Percentiles rank a stretch among this genome's conserved stretches.
phyloP scores from a whole-genome alignment of 106 monocot species.

The Hemerocallis citrina region DNA sequence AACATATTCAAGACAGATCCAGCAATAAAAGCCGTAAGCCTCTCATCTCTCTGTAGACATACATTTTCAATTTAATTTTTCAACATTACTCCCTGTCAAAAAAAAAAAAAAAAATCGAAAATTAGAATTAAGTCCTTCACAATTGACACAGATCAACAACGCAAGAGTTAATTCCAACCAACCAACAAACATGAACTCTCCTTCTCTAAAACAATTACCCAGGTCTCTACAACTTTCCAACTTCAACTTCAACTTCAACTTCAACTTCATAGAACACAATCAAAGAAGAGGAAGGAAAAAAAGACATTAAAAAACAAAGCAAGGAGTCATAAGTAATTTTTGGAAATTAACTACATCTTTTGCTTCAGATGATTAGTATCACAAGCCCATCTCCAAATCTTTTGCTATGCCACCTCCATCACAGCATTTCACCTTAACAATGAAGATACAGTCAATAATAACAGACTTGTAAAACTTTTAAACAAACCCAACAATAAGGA shows the following conservation, averaged over 20 bases:
- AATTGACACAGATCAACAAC: no score
- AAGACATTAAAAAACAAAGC: no score
- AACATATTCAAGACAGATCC: conserved; percentile 9
- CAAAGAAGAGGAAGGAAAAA: no score
- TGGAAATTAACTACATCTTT: background rate
- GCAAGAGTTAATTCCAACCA: no score
- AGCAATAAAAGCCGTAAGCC: background rate
- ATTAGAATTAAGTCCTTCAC: background rate
- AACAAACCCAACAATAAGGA: no score
- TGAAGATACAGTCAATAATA: background rate
- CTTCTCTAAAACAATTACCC: no score
- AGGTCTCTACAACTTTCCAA: background rate
- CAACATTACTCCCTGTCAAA: background rate
- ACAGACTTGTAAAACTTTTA: background rate
- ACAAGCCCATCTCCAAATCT: background rate
- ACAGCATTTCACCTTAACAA: background rate
- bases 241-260: background rate
- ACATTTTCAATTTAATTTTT: no score
- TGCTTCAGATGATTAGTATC: background rate
- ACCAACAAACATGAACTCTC: no score
- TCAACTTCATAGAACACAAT: background rate
- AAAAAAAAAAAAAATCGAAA: background rate
- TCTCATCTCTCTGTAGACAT: background rate
- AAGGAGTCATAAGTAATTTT: background rate
- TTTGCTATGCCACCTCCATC: background rate